phyloP scores from a whole-genome alignment of 148 eudicot species.

The Silene conica region DNA sequence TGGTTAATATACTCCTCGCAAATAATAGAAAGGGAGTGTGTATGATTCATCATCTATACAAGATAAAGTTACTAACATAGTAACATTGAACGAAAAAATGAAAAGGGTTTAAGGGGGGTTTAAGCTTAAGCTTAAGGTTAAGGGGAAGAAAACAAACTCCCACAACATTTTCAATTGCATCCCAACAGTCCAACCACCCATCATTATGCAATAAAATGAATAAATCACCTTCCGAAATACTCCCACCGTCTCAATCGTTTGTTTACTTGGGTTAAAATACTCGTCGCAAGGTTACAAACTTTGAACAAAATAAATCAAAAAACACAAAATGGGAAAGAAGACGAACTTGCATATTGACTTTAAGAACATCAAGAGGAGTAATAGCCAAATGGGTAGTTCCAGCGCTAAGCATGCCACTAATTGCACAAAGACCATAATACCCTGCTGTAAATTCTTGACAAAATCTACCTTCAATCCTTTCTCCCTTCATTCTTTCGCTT shows the following conservation, averaged over 20 bases:
- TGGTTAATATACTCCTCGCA: background rate
- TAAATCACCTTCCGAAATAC: too few relatives aligned
- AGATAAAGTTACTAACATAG: background rate
- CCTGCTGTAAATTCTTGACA: slow-evolving; percentile 61
- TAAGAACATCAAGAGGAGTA: slow-evolving; percentile 93
- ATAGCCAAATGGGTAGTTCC: slow-evolving; percentile 84
- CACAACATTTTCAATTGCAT: too few relatives aligned
- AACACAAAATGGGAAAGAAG: slow-evolving; percentile 15
- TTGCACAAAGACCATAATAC: slow-evolving; percentile 73
- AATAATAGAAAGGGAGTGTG: slow-evolving; percentile 16
- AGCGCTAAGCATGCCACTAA: slow-evolving; percentile 87
- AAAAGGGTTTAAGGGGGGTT: too few relatives aligned
- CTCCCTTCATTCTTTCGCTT: slow-evolving; percentile 27
- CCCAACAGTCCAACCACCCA: too few relatives aligned
- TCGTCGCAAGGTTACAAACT: background rate
- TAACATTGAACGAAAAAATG: too few relatives aligned
- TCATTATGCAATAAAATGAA: too few relatives aligned
- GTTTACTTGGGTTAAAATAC: background rate
- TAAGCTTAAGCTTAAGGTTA: too few relatives aligned
- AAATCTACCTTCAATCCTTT: slow-evolving; percentile 31
- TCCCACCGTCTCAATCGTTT: too few relatives aligned
- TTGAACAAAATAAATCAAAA: background rate
- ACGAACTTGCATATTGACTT: slow-evolving; percentile 93
- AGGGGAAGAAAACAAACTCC: too few relatives aligned
- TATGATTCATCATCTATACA: slow-evolving; percentile 3